Conservation (phyloP, 2,329 filamentous ascomycete genomes). For the Aspergillus persii region DNA sequence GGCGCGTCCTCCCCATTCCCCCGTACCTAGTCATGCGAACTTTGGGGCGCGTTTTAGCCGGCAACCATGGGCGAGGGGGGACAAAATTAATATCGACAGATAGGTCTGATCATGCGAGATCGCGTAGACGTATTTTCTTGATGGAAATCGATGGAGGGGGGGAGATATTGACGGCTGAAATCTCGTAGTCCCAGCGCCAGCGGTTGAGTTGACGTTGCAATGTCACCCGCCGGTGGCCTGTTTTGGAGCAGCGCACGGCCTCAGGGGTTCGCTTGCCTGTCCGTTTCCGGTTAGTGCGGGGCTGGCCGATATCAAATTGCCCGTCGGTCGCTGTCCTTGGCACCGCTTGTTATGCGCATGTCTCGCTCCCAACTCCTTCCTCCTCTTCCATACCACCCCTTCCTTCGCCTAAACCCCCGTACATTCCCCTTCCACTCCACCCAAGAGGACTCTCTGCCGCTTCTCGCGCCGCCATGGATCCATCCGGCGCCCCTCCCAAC, state of each 20-base stretch:
- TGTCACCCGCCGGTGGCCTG: constrained; percentile 40
- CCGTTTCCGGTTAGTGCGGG: constrained; percentile 43
- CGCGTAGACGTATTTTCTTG: constrained; percentile 52
- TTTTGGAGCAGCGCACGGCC: constrained; percentile 42
- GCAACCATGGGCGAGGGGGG: constrained; percentile 50
- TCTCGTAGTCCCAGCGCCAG: constrained; percentile 33
- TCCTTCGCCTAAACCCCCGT: neutral
- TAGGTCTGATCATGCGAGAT: constrained; percentile 59
- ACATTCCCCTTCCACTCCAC: neutral
- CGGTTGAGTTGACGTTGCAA: constrained; percentile 47
- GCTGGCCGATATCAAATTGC: constrained; percentile 43
- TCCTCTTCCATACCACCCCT: neutral
- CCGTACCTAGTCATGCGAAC: constrained; percentile 45
- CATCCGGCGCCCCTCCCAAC: constrained; percentile 39
- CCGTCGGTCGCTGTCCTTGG: constrained; percentile 15
- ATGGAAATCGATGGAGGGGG: constrained; percentile 53
- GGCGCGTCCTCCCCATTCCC: constrained; percentile 49
- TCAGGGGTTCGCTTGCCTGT: constrained; percentile 44
- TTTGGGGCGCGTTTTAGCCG: constrained; percentile 37
- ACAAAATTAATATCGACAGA: constrained; percentile 63
- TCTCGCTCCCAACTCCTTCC: neutral
- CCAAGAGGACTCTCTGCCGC: neutral
- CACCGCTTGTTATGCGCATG: constrained; percentile 5
- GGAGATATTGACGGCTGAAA: constrained; percentile 37
- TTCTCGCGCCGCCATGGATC: constrained; percentile 29